Evolutionary conservation across 2,329 filamentous ascomycete genomes (phyloP).

Genomic region (Aspergillus thermomutatus): DNA sequence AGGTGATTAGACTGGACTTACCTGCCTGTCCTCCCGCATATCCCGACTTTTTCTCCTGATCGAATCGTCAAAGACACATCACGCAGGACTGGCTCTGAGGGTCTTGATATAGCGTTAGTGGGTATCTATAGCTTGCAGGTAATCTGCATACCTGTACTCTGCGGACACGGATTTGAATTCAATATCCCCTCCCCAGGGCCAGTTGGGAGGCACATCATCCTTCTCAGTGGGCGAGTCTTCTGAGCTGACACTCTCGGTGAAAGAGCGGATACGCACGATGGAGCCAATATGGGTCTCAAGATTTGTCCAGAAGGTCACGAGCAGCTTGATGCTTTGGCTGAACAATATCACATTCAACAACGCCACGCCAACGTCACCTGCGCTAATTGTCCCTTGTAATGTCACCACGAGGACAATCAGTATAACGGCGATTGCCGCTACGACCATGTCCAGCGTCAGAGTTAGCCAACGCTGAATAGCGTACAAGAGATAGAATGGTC

Average conservation of each 20-base stretch:
- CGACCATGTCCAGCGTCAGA: constrained; percentile 50
- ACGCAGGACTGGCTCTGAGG: constrained; percentile 40
- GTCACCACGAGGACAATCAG: constrained; percentile 50
- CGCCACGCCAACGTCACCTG: constrained; percentile 52
- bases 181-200: constrained; percentile 44
- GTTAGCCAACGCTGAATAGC: constrained; percentile 58
- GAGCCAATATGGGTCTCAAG: constrained; percentile 59
- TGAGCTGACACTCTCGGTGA: constrained; percentile 43
- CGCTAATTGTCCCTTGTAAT: constrained; percentile 41
- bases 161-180: constrained; percentile 45
- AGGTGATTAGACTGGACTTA: constrained; percentile 9
- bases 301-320: constrained; percentile 55
- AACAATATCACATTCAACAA: constrained; percentile 54
- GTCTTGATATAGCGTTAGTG: constrained; percentile 16
- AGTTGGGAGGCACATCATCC: constrained; percentile 35
- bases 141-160: constrained; percentile 36
- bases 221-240: constrained; percentile 46
- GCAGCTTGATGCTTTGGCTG: constrained; percentile 49
- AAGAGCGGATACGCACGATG: constrained; percentile 54
- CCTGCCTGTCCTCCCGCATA: constrained; percentile 42
- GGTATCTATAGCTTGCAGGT: not conserved
- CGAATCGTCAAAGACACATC: constrained; percentile 46
- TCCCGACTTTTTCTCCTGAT: constrained; percentile 39
- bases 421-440: constrained; percentile 47
- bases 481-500: constrained; percentile 56